These are phyloP conservation scores for Antitrichia curtipendula DNA, from an alignment of 225 moss, liverwort and hornwort genomes.

Conservation along the genomic window DNA sequence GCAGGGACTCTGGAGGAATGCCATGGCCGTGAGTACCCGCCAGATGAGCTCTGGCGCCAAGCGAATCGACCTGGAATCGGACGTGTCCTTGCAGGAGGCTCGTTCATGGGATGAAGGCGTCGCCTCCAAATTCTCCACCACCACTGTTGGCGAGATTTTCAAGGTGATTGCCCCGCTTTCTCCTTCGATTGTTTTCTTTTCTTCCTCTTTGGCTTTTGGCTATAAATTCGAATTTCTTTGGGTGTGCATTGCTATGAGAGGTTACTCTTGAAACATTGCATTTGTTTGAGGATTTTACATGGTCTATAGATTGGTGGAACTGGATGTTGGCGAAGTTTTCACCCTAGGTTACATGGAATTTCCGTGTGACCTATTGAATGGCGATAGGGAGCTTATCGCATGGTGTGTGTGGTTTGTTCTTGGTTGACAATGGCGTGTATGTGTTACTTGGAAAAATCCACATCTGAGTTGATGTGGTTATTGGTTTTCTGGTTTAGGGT, in stretches of 20 bases:
- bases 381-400: background rate
- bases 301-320: background rate
- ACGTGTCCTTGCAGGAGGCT: constrained; percentile 58
- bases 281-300: background rate
- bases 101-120: constrained; percentile 93
- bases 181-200: background rate
- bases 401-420: background rate
- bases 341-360: background rate
- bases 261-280: background rate
- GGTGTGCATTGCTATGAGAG: background rate
- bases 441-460: background rate
- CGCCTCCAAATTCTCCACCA: constrained; percentile 60
- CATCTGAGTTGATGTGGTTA: background rate
- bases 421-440: background rate
- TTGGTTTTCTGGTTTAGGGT: background rate
- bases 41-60: constrained; percentile 26
- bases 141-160: constrained; percentile 66
- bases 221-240: background rate
- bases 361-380: background rate
- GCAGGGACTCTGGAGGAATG: constrained; percentile 17
- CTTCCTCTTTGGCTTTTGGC: background rate
- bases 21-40: background rate
- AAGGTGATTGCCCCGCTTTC: constrained; percentile 21
- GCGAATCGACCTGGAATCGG: constrained; percentile 51
- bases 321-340: background rate